Base-by-base conservation (phyloP, 2,329 filamentous ascomycete species). In the Chrysoporthe deuterocubensis region DNA sequence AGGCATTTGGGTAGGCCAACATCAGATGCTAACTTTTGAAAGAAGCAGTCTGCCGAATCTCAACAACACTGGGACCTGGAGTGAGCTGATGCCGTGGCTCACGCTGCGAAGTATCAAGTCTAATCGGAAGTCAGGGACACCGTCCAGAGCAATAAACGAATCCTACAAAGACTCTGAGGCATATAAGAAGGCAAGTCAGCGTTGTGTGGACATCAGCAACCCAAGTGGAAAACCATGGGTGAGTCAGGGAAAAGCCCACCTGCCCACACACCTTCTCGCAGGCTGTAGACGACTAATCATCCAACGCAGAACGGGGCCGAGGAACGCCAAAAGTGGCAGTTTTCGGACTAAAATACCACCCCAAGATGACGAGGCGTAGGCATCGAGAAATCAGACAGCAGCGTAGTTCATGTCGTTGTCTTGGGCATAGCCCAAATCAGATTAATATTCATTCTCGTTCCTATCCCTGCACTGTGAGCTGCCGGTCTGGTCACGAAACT, bases 361-460 rank as follows among this genome's bases (percentile, higher is more conserved):
- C 26, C 32, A 7, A 40, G 34, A 40, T n/a, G 54, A 18, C 3
- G 9, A 56, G 26, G 26, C 26, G 26, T 26, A 26, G 26, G 26
- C 14, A 34, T 16, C 32, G 13, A n/a, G 54, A 21, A 1, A 40
- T 57, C 54, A 57, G 34, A 34, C 16, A 34, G 40, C 54, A 4
- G 54, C 54, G 26, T 26, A 5, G 18, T 57, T 40, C 3, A n/a
- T 8, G 9, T 40, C 32, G 21, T 26, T 32, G 16, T 57, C 16
- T 40, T 40, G 54, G 54, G 34, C 52, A 57, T 34, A 9, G 34
- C 16, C 54, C 34, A 34, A 21, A 57, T 5, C 54, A 56, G 32
- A 57, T 57, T 57, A 57, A 40, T 57, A 57, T 57, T 61, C 59
- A 61, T 61, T 46, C 59, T 61, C 16, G 6, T 48, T 40, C 42